These are phyloP conservation scores for Cercospora sp. DNA, from an alignment of 2,329 filamentous ascomycete genomes.

Conservation along the genomic window DNA sequence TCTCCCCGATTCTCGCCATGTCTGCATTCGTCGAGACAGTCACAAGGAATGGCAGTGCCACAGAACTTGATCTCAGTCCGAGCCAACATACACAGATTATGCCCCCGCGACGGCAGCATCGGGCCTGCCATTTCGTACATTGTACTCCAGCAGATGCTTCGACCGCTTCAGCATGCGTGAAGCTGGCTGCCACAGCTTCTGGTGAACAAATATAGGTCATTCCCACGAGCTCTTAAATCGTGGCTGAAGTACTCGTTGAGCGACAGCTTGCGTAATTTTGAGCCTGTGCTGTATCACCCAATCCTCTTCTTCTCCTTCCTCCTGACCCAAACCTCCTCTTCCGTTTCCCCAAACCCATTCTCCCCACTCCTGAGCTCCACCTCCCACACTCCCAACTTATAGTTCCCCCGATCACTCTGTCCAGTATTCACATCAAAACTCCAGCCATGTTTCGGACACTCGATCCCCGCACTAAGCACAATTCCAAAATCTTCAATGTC, in stretches of 20 bases:
- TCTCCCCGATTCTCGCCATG: neutral
- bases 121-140: neutral
- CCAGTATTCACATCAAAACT: slow-evolving; percentile 69
- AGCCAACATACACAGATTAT: neutral
- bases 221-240: neutral
- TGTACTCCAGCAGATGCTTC: neutral
- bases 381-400: slow-evolving; percentile 64
- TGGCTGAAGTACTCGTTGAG: neutral
- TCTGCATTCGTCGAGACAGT: neutral
- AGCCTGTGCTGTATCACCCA: slow-evolving; percentile 8
- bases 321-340: slow-evolving; percentile 38
- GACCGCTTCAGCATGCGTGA: neutral
- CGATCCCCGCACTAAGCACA: slow-evolving; percentile 61
- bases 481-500: slow-evolving; percentile 74
- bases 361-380: slow-evolving; percentile 49
- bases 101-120: neutral
- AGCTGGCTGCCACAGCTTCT: neutral
- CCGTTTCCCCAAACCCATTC: slow-evolving; percentile 24
- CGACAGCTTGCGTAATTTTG: neutral
- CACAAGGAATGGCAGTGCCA: neutral
- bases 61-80: neutral
- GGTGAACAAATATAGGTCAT: neutral
- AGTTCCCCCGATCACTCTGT: slow-evolving; percentile 60
- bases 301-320: slow-evolving; percentile 36
- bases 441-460: slow-evolving; percentile 70